Conservation (phyloP, 1,284 basidiomycete genomes). For the Microbotryomycetes sp. region DNA sequence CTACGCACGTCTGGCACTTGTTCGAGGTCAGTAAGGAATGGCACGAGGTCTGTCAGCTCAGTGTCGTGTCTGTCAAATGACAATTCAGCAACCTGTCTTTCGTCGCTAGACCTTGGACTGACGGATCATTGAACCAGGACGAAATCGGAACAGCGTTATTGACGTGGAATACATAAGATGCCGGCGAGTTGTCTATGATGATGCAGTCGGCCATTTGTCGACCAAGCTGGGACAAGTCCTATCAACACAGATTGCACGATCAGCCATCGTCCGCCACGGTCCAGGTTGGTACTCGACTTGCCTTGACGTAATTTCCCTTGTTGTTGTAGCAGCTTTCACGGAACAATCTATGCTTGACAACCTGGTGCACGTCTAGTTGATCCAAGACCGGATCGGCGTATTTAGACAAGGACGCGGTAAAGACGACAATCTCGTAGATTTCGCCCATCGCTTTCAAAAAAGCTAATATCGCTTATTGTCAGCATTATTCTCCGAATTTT, state of each 20-base stretch:
- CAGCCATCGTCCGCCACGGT: background rate
- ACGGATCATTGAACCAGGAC: constrained; percentile 84
- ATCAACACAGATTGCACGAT: background rate
- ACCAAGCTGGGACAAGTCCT: constrained; percentile 95
- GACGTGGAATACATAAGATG: constrained; percentile 98
- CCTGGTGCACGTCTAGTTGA: constrained; percentile 85
- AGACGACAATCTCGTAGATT: constrained; percentile 96
- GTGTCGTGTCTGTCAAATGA: constrained; percentile 81
- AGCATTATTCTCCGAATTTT: too few species aligned
- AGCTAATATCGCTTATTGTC: too few species aligned
- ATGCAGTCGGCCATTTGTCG: constrained; percentile 87
- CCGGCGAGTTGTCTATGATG: constrained; percentile 97
- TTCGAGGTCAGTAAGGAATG: constrained; percentile 82
- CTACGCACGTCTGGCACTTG: constrained; percentile 84
- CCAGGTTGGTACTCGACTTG: constrained; percentile 38
- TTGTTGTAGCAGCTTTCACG: constrained; percentile 98
- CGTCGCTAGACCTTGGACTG: background rate
- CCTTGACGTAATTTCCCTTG: constrained; percentile 98
- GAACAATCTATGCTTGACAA: constrained; percentile 93
- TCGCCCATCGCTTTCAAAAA: constrained; percentile 97
- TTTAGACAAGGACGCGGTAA: constrained; percentile 96
- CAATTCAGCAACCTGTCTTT: background rate
- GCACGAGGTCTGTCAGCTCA: constrained; percentile 84
- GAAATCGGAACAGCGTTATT: constrained; percentile 98
- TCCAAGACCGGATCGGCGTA: constrained; percentile 98